phyloP scores from a whole-genome alignment of 225 moss, liverwort and hornwort species.

The Anthoceros angustus region DNA sequence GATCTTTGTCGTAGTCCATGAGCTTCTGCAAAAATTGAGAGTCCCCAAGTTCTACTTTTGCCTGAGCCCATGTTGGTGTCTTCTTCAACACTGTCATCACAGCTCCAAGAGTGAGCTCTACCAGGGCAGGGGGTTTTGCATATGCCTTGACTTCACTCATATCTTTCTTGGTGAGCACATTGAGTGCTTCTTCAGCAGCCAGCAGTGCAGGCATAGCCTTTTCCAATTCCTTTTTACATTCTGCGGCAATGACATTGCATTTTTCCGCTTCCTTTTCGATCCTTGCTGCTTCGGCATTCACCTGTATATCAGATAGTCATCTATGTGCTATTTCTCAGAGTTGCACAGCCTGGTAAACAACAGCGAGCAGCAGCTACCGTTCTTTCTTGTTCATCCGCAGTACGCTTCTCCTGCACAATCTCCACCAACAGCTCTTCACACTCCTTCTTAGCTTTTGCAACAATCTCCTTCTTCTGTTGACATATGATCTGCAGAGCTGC shows the following conservation, averaged over 20 bases:
- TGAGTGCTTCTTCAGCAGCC: constrained; percentile 61
- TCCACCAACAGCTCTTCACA: constrained; percentile 65
- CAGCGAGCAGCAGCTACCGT: constrained; percentile 21
- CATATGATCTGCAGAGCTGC: constrained; percentile 55
- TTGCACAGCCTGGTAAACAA: neutral
- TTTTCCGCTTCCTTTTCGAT: constrained; percentile 51
- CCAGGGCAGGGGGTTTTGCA: constrained; percentile 58
- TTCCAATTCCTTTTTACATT: constrained; percentile 60
- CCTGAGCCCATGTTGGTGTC: constrained; percentile 44
- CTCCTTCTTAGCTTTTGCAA: constrained; percentile 56
- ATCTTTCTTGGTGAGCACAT: constrained; percentile 71
- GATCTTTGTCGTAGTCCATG: constrained; percentile 64
- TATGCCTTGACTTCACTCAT: constrained; percentile 85
- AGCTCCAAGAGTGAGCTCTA: constrained; percentile 67
- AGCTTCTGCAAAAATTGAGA: constrained; percentile 53
- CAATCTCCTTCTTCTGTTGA: constrained; percentile 49
- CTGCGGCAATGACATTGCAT: constrained; percentile 63
- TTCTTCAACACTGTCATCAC: constrained; percentile 67
- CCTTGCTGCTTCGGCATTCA: constrained; percentile 53
- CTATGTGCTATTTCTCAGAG: neutral
- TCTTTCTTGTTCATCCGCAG: constrained; percentile 63
- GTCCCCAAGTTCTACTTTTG: constrained; percentile 51
- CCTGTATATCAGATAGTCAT: constrained; percentile 17
- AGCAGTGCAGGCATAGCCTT: constrained; percentile 69
- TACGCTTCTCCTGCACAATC: constrained; percentile 56